Conservation (phyloP, 768 basidiomycete genomes). For the Mycena rosella region DNA sequence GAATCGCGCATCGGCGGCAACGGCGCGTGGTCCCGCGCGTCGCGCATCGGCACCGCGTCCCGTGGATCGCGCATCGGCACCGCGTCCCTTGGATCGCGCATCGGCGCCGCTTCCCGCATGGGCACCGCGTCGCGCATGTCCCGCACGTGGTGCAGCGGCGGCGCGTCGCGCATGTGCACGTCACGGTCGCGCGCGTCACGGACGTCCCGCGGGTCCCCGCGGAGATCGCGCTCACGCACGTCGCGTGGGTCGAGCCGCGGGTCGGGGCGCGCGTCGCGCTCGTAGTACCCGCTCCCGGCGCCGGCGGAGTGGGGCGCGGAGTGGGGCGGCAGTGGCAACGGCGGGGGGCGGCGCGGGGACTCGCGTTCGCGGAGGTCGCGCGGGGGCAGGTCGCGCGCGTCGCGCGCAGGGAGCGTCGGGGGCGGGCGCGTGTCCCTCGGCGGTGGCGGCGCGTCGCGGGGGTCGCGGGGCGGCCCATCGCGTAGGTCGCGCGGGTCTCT, state of each 20-base stretch:
- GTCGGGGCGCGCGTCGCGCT: constrained; percentile 13
- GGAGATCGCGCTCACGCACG: constrained; percentile 10
- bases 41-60: constrained; percentile 22
- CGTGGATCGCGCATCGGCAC: constrained; percentile 27
- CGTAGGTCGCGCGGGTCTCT: constrained; percentile 15
- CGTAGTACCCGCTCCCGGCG: constrained; percentile 24
- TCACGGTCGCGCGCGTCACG: not conserved
- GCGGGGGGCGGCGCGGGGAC: constrained; percentile 23
- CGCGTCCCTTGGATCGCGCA: constrained; percentile 25
- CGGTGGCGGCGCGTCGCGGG: not conserved
- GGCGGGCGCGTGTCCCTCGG: constrained; percentile 13
- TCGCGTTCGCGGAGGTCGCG: constrained; percentile 24
- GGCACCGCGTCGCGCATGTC: constrained; percentile 19
- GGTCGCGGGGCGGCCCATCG: constrained; percentile 13
- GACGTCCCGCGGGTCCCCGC: too few species aligned
- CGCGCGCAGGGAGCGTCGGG: too few species aligned
- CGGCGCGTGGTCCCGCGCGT: constrained; percentile 29
- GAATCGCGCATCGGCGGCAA: constrained; percentile 26
- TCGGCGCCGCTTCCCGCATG: constrained; percentile 16
- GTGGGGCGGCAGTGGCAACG: constrained; percentile 15
- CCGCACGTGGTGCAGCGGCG: constrained; percentile 14
- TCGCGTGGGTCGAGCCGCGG: constrained; percentile 23
- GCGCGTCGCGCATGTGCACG: constrained; percentile 16
- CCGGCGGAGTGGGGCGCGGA: not conserved
- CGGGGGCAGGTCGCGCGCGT: too few species aligned